These are phyloP conservation scores for Cryptococcus maquisensis DNA, from an alignment of 1,284 basidiomycete species.

Conservation along the genomic window DNA sequence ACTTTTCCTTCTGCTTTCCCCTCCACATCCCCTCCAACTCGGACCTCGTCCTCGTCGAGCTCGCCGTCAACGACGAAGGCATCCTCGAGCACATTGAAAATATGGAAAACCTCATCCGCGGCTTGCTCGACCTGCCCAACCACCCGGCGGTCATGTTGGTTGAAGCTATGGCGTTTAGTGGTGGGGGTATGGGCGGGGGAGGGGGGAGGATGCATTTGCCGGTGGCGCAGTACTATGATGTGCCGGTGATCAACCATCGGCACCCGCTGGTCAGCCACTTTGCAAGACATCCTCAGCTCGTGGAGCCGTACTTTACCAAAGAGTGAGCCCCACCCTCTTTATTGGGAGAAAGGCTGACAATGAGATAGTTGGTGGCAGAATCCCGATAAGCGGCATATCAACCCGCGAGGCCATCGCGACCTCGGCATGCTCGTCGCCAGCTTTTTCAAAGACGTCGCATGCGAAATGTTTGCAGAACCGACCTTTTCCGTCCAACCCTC, in stretches of 20 bases:
- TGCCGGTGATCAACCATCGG: constrained; percentile 45
- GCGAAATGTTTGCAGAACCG: constrained; percentile 27
- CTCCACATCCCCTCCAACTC: constrained; percentile 40
- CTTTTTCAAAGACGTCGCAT: constrained; percentile 39
- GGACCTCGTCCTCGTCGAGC: constrained; percentile 44
- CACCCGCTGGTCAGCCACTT: constrained; percentile 44
- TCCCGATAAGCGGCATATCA: constrained; percentile 45
- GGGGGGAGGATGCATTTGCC: constrained; percentile 47
- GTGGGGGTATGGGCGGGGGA: constrained; percentile 45
- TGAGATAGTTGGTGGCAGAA: constrained; percentile 38
- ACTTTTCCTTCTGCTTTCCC: constrained; percentile 47
- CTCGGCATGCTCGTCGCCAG: constrained; percentile 36
- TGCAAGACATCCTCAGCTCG: constrained; percentile 42
- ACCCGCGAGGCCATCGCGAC: constrained; percentile 43
- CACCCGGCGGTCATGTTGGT: constrained; percentile 43
- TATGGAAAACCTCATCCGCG: constrained; percentile 48
- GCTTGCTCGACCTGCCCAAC: constrained; percentile 36
- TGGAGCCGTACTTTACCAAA: constrained; percentile 41
- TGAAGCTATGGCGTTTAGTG: constrained; percentile 42
- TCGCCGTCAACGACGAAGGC: constrained; percentile 47
- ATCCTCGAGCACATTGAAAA: constrained; percentile 43
- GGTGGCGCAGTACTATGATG: constrained; percentile 47
- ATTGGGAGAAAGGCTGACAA: neutral
- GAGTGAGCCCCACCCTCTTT: constrained; percentile 24
- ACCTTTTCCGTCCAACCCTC: constrained; percentile 12